These are phyloP conservation scores for Multifurca ochricompacta DNA, from an alignment of 768 basidiomycete species.

Conservation along the genomic window DNA sequence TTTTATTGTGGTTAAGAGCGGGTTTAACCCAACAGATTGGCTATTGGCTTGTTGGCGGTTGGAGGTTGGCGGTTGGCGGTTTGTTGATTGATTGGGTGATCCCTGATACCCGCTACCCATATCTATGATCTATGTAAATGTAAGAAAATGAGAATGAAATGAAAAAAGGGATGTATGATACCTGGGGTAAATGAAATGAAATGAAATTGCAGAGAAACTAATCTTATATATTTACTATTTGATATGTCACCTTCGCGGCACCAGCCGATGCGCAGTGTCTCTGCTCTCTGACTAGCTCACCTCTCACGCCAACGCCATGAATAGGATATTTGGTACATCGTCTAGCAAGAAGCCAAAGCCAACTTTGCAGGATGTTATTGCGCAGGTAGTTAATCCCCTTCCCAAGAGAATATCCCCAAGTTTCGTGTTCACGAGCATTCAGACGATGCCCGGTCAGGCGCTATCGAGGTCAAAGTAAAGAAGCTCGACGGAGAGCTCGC, in stretches of 20 bases:
- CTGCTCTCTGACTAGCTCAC: background rate
- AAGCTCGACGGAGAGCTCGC: constrained; percentile 91
- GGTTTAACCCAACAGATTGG: too few species aligned
- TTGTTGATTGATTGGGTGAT: too few species aligned
- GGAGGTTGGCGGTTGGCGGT: too few species aligned
- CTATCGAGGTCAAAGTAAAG: constrained; percentile 93
- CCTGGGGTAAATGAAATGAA: too few species aligned
- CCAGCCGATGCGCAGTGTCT: background rate
- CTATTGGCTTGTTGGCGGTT: too few species aligned
- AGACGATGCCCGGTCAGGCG: constrained; percentile 87
- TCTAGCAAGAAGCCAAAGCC: constrained; percentile 78
- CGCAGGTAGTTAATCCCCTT: constrained; percentile 55
- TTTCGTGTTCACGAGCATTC: constrained; percentile 1
- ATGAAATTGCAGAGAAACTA: too few species aligned
- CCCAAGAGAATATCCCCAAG: background rate
- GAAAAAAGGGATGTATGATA: too few species aligned
- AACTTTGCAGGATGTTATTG: constrained; percentile 86
- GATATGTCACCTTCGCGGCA: background rate
- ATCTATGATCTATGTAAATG: too few species aligned
- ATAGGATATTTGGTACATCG: constrained; percentile 76
- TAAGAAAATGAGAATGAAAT: too few species aligned
- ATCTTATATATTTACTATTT: too few species aligned
- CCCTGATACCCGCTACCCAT: too few species aligned
- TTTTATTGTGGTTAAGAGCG: too few species aligned
- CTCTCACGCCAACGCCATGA: constrained; percentile 43